Conservation (phyloP, 139 green algal genomes). For the Volvox africanus region DNA sequence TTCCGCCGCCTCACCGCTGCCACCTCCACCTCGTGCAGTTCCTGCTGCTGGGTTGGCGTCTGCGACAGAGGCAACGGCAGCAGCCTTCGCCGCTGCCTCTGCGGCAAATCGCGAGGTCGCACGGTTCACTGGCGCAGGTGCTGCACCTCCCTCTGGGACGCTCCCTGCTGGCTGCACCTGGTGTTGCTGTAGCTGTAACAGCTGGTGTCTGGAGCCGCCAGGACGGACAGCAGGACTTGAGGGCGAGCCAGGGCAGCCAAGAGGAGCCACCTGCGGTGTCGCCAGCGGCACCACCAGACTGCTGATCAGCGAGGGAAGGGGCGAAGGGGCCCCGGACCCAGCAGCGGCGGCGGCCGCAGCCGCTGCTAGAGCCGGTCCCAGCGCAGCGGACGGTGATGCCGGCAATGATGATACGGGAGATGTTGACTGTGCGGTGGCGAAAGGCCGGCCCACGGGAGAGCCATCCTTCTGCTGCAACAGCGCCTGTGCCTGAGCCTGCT, state of each 20-base stretch:
- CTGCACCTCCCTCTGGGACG: background rate
- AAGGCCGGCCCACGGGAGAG: no score
- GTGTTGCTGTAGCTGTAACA: constrained; percentile 4
- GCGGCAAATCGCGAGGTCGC: background rate
- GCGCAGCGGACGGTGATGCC: background rate
- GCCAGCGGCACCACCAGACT: constrained; percentile 27
- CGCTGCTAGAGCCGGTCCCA: background rate
- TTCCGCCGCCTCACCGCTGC: background rate
- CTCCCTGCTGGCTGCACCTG: background rate
- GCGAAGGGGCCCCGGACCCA: background rate
- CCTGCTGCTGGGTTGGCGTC: no score
- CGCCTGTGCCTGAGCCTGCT: background rate
- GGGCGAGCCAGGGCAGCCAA: background rate
- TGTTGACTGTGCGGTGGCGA: no score
- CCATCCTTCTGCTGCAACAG: background rate
- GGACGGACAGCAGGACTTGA: background rate
- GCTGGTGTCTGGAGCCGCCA: constrained; percentile 7
- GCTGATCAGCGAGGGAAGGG: background rate
- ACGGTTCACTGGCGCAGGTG: background rate
- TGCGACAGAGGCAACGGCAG: background rate
- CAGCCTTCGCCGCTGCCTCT: background rate
- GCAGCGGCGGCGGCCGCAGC: background rate
- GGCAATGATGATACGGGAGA: background rate
- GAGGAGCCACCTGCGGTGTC: constrained; percentile 30
- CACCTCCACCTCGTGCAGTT: background rate